Evolutionary conservation across 2,329 filamentous ascomycete species (phyloP).

Genomic region (Mycosphaerella sp.): DNA sequence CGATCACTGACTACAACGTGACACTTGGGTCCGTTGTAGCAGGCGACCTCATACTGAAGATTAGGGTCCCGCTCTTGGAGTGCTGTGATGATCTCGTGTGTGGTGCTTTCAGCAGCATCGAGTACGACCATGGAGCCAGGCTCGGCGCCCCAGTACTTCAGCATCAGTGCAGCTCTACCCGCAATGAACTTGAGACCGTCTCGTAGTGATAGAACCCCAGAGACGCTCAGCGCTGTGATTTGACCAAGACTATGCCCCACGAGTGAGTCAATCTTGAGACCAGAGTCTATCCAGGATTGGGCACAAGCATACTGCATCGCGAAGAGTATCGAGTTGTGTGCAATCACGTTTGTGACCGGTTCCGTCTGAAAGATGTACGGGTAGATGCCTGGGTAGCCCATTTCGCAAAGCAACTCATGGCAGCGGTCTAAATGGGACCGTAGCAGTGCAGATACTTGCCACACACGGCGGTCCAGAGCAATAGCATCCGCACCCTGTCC

Average conservation of each 20-base stretch:
- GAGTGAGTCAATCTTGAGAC: slow-evolving; percentile 5
- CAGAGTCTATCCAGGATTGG: slow-evolving; percentile 12
- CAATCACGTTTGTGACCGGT: slow-evolving; percentile 10
- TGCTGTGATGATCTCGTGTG: not conserved
- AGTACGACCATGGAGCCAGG: slow-evolving; percentile 14
- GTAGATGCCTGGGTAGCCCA: slow-evolving; percentile 11
- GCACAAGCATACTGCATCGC: slow-evolving; percentile 14
- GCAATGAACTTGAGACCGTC: slow-evolving; percentile 10
- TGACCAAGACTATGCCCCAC: slow-evolving; percentile 17
- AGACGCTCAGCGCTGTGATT: slow-evolving; percentile 9
- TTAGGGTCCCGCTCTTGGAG: not conserved
- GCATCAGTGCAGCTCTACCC: slow-evolving; percentile 8
- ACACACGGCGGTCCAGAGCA: slow-evolving; percentile 9
- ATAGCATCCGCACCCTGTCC: slow-evolving; percentile 9
- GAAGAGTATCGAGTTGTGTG: slow-evolving; percentile 11
- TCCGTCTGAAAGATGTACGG: slow-evolving; percentile 11
- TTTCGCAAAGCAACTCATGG: not conserved
- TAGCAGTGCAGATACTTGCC: not conserved
- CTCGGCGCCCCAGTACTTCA: slow-evolving; percentile 8
- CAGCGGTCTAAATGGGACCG: slow-evolving; percentile 13
- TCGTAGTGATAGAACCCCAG: slow-evolving; percentile 6
- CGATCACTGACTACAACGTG: slow-evolving; percentile 6
- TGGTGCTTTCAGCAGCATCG: slow-evolving; percentile 2
- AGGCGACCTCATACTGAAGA: slow-evolving; percentile 10
- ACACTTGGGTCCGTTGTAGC: slow-evolving; percentile 14